These are phyloP conservation scores for Penicillium macrosclerotiorum DNA, from an alignment of 495 filamentous ascomycete species.

Conservation along the genomic window DNA sequence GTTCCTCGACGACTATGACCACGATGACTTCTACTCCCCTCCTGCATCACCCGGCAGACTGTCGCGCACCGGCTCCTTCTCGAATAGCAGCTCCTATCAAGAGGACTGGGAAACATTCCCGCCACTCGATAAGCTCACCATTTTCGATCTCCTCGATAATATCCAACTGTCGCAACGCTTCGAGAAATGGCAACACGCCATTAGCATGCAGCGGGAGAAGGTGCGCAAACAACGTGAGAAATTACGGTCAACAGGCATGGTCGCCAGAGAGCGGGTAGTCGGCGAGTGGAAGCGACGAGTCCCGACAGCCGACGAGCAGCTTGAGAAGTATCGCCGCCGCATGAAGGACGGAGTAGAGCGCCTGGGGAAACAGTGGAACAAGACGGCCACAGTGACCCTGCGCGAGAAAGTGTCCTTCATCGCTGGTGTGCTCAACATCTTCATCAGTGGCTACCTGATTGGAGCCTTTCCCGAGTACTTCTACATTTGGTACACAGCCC, in stretches of 20 bases:
- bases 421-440: conserved; percentile 91
- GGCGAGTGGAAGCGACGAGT: conserved; percentile 83
- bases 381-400: conserved; percentile 79
- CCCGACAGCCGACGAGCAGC: conserved; percentile 84
- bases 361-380: conserved; percentile 80
- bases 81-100: conserved; percentile 71
- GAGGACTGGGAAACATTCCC: conserved; percentile 89
- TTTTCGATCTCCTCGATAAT: conserved; percentile 93
- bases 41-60: conserved; percentile 40
- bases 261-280: conserved; percentile 70
- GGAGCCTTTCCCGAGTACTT: conserved; percentile 83
- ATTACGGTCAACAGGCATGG: conserved; percentile 55
- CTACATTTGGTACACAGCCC: conserved; percentile 85
- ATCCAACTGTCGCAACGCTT: conserved; percentile 84
- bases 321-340: conserved; percentile 83
- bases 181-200: conserved; percentile 78
- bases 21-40: conserved; percentile 39
- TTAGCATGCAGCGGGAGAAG: conserved; percentile 79
- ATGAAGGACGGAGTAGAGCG: conserved; percentile 88
- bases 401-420: conserved; percentile 97
- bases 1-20: conserved; percentile 23
- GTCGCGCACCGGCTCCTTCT: conserved; percentile 74
- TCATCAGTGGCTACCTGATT: conserved; percentile 91
- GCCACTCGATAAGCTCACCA: conserved; percentile 84
- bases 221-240: conserved; percentile 80